Evolutionary conservation across 371 early-diverging fungal genomes (phyloP).

Genomic region (Funneliformis caledonium): DNA sequence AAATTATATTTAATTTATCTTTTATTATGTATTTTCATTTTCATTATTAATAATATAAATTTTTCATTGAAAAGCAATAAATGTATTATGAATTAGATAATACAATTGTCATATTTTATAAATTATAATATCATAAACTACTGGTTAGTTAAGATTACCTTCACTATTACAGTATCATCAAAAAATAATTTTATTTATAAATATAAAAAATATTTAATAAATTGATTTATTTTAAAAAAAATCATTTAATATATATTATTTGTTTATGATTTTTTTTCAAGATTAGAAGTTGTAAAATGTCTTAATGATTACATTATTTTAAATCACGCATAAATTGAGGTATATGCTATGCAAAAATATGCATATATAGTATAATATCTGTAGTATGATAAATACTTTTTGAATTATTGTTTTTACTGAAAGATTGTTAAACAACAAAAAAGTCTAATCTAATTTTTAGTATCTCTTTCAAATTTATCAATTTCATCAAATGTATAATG

Average conservation of each 20-base stretch:
- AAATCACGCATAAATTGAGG: not conserved
- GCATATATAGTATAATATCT: not conserved
- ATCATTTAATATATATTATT: not conserved
- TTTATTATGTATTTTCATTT: too few species aligned
- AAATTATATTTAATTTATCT: too few species aligned
- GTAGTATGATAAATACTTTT: not conserved
- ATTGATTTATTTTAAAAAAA: not conserved
- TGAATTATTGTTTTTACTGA: not conserved
- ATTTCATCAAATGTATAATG: not conserved
- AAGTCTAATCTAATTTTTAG: not conserved
- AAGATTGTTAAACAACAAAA: not conserved
- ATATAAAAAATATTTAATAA: not conserved
- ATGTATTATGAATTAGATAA: not conserved
- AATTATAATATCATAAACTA: not conserved
- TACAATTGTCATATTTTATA: not conserved
- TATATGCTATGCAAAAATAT: not conserved
- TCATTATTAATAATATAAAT: not conserved
- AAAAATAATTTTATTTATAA: not conserved
- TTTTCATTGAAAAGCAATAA: not conserved
- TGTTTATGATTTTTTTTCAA: not conserved
- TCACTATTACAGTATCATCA: not conserved
- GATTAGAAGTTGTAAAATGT: not conserved
- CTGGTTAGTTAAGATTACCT: not conserved
- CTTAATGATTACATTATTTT: not conserved
- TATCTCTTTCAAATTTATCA: not conserved